phyloP scores from a whole-genome alignment of 768 basidiomycete genomes.

The Kondoa malvinella region DNA sequence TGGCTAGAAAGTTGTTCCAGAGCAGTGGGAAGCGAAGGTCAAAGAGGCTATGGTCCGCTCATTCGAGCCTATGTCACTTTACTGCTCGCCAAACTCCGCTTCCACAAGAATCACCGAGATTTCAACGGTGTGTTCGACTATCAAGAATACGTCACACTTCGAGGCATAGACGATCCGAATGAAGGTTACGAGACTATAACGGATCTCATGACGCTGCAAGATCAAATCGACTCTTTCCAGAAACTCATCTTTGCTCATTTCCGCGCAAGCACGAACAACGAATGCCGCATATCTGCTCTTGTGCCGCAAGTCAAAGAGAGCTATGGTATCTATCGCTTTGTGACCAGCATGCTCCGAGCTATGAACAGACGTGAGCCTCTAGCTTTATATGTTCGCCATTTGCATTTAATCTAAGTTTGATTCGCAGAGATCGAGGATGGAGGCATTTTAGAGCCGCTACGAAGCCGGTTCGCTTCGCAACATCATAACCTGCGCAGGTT shows the following conservation, averaged over 20 bases:
- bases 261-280: constrained; percentile 75
- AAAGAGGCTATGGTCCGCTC: constrained; percentile 72
- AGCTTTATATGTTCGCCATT: neutral
- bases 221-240: constrained; percentile 97
- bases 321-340: constrained; percentile 97
- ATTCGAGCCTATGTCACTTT: constrained; percentile 94
- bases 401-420: neutral
- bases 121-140: constrained; percentile 99
- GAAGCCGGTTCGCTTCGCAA: constrained; percentile 71
- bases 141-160: constrained; percentile 91
- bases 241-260: constrained; percentile 95
- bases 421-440: constrained; percentile 62
- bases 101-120: constrained; percentile 85
- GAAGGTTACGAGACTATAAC: constrained; percentile 98
- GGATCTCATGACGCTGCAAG: constrained; percentile 93
- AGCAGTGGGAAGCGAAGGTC: constrained; percentile 61
- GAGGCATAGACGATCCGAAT: constrained; percentile 95
- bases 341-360: constrained; percentile 94
- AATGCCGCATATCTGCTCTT: constrained; percentile 86
- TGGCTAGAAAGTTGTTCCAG: constrained; percentile 96
- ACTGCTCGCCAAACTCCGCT: constrained; percentile 81
- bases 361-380: constrained; percentile 70
- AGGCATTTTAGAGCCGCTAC: constrained; percentile 75
- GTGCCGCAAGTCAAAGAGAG: constrained; percentile 97
- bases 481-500: constrained; percentile 89